A percentile compares a stretch with the other conserved stretches of the same genome.
phyloP scores from a whole-genome alignment of 768 basidiomycete species.

The Pisolithus orientalis region DNA sequence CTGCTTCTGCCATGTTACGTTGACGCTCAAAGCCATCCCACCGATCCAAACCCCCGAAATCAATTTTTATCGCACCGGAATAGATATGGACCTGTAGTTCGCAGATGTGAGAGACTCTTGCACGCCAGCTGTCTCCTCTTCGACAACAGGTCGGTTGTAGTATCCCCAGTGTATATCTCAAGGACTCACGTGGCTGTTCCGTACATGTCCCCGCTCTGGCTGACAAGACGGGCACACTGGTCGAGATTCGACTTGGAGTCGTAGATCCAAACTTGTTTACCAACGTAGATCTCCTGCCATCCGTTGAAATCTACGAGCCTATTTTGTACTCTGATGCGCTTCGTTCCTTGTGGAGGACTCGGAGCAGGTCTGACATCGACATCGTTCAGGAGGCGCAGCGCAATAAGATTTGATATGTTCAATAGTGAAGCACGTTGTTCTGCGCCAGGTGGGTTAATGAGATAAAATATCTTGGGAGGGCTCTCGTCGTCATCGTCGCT shows the following conservation, averaged over 20 bases:
- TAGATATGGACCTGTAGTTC: conserved; percentile 69
- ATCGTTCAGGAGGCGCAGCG: conserved; percentile 63
- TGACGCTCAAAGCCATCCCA: conserved; percentile 62
- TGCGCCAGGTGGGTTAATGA: conserved; percentile 41
- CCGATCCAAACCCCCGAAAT: conserved; percentile 71
- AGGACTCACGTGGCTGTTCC: conserved; percentile 69
- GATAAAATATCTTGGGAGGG: conserved; percentile 42
- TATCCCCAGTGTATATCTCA: background rate
- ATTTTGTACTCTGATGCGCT: conserved; percentile 44
- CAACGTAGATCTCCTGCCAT: conserved; percentile 69
- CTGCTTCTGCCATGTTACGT: conserved; percentile 59
- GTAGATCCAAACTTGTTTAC: conserved; percentile 71
- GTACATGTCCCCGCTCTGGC: conserved; percentile 55
- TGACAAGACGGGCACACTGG: conserved; percentile 62
- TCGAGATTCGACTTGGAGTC: conserved; percentile 61
- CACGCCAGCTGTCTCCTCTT: conserved; percentile 82
- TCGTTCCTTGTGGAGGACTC: conserved; percentile 35
- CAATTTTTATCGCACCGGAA: conserved; percentile 55
- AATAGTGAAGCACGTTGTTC: conserved; percentile 37
- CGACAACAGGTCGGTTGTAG: conserved; percentile 4
- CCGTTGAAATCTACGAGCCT: conserved; percentile 56
- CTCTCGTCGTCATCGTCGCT: conserved; percentile 29
- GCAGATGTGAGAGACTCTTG: conserved; percentile 58
- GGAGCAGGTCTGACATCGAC: conserved; percentile 58
- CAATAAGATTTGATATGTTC: conserved; percentile 56